These are phyloP conservation scores for Plenodomus lindquistii DNA, from an alignment of 2,329 filamentous ascomycete genomes.

Conservation along the genomic window DNA sequence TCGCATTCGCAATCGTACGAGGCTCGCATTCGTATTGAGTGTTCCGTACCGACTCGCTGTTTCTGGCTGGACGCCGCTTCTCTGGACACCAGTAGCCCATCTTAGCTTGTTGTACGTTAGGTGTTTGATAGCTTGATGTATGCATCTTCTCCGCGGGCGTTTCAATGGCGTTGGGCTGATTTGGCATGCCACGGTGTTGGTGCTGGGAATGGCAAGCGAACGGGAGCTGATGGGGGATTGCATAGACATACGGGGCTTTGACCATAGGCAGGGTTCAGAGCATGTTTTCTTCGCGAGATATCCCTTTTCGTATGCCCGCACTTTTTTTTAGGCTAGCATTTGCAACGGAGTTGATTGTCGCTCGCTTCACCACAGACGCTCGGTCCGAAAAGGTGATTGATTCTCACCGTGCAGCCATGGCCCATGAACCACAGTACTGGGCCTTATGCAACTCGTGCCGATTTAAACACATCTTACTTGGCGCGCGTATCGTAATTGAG, in stretches of 20 bases:
- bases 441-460: conserved; percentile 2
- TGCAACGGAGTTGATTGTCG: conserved; percentile 5
- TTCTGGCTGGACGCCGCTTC: neutral
- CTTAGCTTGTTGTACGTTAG: conserved; percentile 2
- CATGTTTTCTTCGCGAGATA: conserved; percentile 16
- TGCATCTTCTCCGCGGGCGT: conserved; percentile 15
- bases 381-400: neutral
- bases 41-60: neutral
- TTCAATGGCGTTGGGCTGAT: conserved; percentile 12
- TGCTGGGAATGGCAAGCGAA: conserved; percentile 5
- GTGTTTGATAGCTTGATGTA: conserved; percentile 4
- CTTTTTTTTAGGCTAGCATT: conserved; percentile 7
- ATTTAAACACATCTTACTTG: conserved; percentile 3
- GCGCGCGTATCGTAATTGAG: neutral
- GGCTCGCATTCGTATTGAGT: too few relatives aligned
- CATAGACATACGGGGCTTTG: neutral
- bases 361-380: neutral
- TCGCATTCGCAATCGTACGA: neutral
- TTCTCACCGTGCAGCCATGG: too few relatives aligned
- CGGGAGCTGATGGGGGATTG: conserved; percentile 1
- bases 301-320: conserved; percentile 15
- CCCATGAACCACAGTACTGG: neutral
- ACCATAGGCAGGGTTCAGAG: neutral
- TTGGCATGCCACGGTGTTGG: conserved; percentile 9
- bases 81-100: conserved; percentile 4